Evolutionary conservation across 2,329 filamentous ascomycete genomes (phyloP).

Genomic region (Hypoxylon sp.): DNA sequence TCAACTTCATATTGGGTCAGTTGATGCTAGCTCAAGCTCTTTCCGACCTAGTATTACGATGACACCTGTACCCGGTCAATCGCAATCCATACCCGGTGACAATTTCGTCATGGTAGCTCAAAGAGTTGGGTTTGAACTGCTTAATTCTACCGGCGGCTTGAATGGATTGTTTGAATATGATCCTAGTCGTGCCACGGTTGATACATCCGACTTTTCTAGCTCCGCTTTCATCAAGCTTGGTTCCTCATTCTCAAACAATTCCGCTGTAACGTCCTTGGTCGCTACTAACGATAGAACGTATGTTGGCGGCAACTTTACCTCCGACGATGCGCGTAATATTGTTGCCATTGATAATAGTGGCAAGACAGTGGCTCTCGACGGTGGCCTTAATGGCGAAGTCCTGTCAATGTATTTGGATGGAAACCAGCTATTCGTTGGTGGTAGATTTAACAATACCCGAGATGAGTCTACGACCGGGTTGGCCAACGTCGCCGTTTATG

Average conservation of each 20-base stretch:
- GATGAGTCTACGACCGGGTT: constrained; percentile 75
- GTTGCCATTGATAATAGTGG: constrained; percentile 79
- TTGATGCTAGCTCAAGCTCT: constrained; percentile 79
- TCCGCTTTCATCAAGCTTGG: constrained; percentile 86
- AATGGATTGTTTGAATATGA: constrained; percentile 94
- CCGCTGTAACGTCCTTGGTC: constrained; percentile 78
- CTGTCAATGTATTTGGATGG: constrained; percentile 77
- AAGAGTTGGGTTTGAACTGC: constrained; percentile 82
- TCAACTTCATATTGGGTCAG: constrained; percentile 86
- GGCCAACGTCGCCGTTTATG: constrained; percentile 82
- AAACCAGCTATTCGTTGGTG: constrained; percentile 82
- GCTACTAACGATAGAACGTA: constrained; percentile 76
- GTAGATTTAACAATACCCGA: constrained; percentile 83
- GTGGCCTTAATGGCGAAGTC: constrained; percentile 87
- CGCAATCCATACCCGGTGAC: constrained; percentile 59
- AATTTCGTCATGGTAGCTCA: constrained; percentile 89
- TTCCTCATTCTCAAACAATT: constrained; percentile 75
- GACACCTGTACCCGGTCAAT: constrained; percentile 76
- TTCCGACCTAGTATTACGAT: constrained; percentile 89
- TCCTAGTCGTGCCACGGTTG: constrained; percentile 71
- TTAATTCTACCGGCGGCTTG: constrained; percentile 82
- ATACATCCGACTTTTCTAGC: constrained; percentile 73
- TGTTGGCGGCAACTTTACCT: constrained; percentile 88
- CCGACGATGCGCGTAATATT: constrained; percentile 78
- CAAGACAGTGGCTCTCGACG: constrained; percentile 72